Evolutionary conservation across 2,329 filamentous ascomycete genomes (phyloP).

Genomic region (Alternaria sp.): DNA sequence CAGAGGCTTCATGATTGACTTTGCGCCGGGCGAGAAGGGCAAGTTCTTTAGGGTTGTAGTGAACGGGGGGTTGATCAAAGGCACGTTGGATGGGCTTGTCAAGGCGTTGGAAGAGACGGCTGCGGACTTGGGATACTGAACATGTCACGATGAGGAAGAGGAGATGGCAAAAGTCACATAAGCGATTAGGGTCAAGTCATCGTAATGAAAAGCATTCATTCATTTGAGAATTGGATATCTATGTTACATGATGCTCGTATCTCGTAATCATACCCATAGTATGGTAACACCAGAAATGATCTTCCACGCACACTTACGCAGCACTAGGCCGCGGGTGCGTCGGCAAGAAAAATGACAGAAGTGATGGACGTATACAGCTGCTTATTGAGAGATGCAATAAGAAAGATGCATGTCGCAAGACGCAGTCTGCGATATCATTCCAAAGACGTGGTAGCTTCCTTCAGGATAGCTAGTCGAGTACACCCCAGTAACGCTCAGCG

Average conservation of each 20-base stretch:
- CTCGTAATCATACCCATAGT: constrained; percentile 11
- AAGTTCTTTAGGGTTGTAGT: constrained; percentile 74
- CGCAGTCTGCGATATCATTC: background rate
- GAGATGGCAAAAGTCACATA: background rate
- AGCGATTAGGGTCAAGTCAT: no score
- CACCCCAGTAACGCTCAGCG: constrained; percentile 79
- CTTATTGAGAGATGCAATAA: constrained; percentile 4
- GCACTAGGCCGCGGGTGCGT: constrained; percentile 20
- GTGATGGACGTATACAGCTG: constrained; percentile 17
- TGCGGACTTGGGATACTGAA: constrained; percentile 36
- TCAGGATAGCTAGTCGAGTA: constrained; percentile 23
- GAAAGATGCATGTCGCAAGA: constrained; percentile 1
- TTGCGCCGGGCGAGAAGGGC: constrained; percentile 65
- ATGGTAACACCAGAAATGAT: constrained; percentile 34
- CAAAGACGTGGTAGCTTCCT: background rate
- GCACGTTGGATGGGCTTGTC: constrained; percentile 41
- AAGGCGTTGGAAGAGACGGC: constrained; percentile 61
- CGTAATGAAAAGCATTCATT: constrained; percentile 6
- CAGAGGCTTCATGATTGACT: constrained; percentile 74
- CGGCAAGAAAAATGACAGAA: constrained; percentile 19
- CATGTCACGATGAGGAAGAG: no score
- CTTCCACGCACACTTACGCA: constrained; percentile 15
- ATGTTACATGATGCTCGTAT: constrained; percentile 34
- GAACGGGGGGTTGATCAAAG: constrained; percentile 66
- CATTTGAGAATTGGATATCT: constrained; percentile 34